Base-by-base conservation (phyloP, 2,329 filamentous ascomycete species). In the Tolypocladium cylindrosporum region DNA sequence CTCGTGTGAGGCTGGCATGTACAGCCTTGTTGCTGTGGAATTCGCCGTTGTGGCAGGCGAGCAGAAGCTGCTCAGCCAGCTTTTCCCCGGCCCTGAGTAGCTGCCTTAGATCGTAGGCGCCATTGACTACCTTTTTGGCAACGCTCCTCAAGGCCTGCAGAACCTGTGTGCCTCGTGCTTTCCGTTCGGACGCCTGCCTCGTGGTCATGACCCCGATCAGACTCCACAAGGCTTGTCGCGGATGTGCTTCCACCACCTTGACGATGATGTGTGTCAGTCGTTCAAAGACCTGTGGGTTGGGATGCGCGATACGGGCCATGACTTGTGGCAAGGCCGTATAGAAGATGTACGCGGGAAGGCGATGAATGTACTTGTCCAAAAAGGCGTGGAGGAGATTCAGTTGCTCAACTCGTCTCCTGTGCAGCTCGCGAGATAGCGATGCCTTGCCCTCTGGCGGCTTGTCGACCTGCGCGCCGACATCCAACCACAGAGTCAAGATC, bases 221-320 rank as follows among this genome's bases (percentile, higher is more conserved):
- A 66, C 88, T 89, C 95, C 94, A 99, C 34, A 97, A 73, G 1
- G 92, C 88, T 71, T 99, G 94, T 60, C 90, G 90, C 0, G 94
- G 93, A 71, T 97, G 89, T n/a, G 85, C 79, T 48, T 85, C 81
- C 10, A 96, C 87, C n/a, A 97, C 90, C 69, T 90, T 93, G 60
- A 88, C 76, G 57, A 99, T 91, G 63, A 97, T 93, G 40, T 81
- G 80, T 56, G 87, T 84, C 8, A 99, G 76, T 11, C 89, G 77
- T 59, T 87, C 84, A 72, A 90, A 95, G 1, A 96, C 91, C 1
- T 85, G 83, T 4, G 72, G 72, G 69, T 96, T 90, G 1, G 88
- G 85, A 73, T 99, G 94, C 52, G 89, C 90, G 66, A 99, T 97
- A 39, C 94, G 87, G n/a, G 93, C 94, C 58, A 99, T 89, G 61